A percentile compares a stretch with the other conserved stretches of the same genome.
Conservation (phyloP, 2,329 filamentous ascomycete species). For the Diaporthe velutina region DNA sequence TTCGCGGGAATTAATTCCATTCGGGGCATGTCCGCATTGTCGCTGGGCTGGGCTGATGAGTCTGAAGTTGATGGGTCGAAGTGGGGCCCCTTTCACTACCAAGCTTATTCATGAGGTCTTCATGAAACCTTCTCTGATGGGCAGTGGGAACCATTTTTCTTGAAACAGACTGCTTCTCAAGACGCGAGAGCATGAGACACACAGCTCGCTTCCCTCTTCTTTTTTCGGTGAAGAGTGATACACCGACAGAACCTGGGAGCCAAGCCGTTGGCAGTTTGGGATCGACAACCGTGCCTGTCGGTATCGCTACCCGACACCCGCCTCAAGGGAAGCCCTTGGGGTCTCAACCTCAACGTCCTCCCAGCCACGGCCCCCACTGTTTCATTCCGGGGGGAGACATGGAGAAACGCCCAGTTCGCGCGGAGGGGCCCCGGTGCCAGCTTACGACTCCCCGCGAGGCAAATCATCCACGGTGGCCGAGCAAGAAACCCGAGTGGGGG, state of each 20-base stretch:
- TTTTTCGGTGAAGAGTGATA: constrained; percentile 13
- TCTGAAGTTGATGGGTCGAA: constrained; percentile 11
- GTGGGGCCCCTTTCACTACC: not conserved
- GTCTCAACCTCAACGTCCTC: constrained; percentile 16
- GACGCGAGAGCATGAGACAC: constrained; percentile 23
- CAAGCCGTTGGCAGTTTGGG: constrained; percentile 31
- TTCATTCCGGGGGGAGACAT: not conserved
- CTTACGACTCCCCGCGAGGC: constrained; percentile 10
- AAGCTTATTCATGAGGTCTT: not conserved
- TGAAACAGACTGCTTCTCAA: constrained; percentile 27
- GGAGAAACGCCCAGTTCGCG: not conserved
- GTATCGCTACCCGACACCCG: constrained; percentile 27
- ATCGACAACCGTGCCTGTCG: constrained; percentile 30
- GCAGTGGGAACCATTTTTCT: constrained; percentile 19
- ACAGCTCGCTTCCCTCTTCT: constrained; percentile 15
- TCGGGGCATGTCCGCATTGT: constrained; percentile 8
- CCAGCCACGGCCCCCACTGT: constrained; percentile 25
- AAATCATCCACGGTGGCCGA: constrained; percentile 23
- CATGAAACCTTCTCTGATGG: constrained; percentile 15
- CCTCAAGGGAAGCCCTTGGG: constrained; percentile 1
- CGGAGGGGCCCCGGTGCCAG: not conserved
- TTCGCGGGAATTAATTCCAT: not conserved
- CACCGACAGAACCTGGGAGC: constrained; percentile 18
- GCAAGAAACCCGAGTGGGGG: constrained; percentile 23
- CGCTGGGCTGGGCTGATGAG: constrained; percentile 2